A percentile compares a stretch with the other conserved stretches of the same genome.
phyloP scores from a whole-genome alignment of 805 yeast genomes.

The Diddensiella santjacobensis region DNA sequence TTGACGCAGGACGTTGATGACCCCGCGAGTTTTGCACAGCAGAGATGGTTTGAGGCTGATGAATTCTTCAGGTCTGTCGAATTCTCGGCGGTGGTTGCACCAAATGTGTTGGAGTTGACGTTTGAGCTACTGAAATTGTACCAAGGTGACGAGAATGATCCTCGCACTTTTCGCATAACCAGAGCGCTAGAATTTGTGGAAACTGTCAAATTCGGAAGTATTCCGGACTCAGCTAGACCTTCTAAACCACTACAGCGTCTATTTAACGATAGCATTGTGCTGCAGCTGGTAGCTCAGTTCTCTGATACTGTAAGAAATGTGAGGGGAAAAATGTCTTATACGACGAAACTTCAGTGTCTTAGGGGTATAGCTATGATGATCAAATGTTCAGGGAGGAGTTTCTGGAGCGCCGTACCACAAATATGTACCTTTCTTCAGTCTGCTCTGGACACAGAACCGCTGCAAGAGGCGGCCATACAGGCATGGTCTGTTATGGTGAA shows the following conservation, averaged over 20 bases:
- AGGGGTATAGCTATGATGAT: constrained; percentile 70
- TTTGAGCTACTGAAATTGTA: constrained; percentile 41
- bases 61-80: constrained; percentile 41
- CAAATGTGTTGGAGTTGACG: constrained; percentile 24
- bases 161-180: constrained; percentile 6
- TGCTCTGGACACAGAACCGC: constrained; percentile 58
- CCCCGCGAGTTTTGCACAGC: constrained; percentile 48
- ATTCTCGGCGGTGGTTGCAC: constrained; percentile 29
- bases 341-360: constrained; percentile 67
- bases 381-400: constrained; percentile 47
- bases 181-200: constrained; percentile 16
- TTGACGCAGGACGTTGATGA: constrained; percentile 48
- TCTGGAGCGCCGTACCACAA: constrained; percentile 74
- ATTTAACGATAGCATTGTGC: constrained; percentile 54
- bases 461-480: constrained; percentile 57
- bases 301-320: constrained; percentile 75
- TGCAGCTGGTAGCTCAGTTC: constrained; percentile 62
- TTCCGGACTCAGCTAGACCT: neutral
- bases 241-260: constrained; percentile 19
- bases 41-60: constrained; percentile 50
- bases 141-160: constrained; percentile 25
- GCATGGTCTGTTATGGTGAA: constrained; percentile 66
- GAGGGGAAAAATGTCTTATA: constrained; percentile 65
- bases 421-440: constrained; percentile 82
- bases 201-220: constrained; percentile 11